Percentiles rank a stretch among this genome's conserved stretches.
Conservation (phyloP, 805 yeast genomes). For the Clavispora carvajalis region DNA sequence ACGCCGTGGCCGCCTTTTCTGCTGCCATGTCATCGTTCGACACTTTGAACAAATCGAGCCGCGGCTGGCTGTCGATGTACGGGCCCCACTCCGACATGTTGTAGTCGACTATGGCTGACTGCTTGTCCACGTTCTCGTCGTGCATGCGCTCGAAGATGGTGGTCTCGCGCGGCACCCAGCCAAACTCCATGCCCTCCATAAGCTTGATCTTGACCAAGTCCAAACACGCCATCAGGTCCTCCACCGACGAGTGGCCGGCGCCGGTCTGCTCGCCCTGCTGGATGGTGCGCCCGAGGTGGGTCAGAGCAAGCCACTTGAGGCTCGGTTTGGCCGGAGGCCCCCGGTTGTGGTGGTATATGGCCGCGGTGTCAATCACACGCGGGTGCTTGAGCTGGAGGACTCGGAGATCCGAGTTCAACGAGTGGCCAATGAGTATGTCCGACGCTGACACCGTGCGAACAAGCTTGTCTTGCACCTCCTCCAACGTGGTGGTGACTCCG, state of each 20-base stretch:
- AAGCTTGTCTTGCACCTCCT: constrained; percentile 63
- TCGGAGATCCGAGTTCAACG: constrained; percentile 75
- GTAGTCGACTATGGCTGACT: constrained; percentile 22
- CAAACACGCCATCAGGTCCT: constrained; percentile 78
- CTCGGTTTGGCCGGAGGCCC: constrained; percentile 83
- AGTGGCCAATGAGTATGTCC: constrained; percentile 84
- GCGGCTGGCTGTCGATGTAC: constrained; percentile 5
- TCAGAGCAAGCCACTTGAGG: constrained; percentile 61
- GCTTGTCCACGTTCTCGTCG: not conserved
- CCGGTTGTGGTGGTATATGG: constrained; percentile 69
- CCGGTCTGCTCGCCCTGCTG: constrained; percentile 62
- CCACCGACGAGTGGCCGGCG: constrained; percentile 70
- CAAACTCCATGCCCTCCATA: constrained; percentile 61
- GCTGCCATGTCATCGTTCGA: constrained; percentile 57
- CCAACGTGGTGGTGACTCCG: constrained; percentile 56
- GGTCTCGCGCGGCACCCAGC: constrained; percentile 31
- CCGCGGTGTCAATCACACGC: constrained; percentile 72
- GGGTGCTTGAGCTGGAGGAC: constrained; percentile 72
- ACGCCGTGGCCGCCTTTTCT: constrained; percentile 32
- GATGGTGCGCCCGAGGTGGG: constrained; percentile 51
- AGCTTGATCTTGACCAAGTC: constrained; percentile 70
- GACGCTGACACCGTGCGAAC: constrained; percentile 40
- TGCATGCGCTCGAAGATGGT: constrained; percentile 21
- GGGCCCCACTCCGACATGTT: constrained; percentile 15
- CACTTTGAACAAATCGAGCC: constrained; percentile 35